Evolutionary conservation across 2,329 filamentous ascomycete species (phyloP), one percentile per base, ranked within the genome.

Genomic region (Exophiala lecanii-corni): DNA sequence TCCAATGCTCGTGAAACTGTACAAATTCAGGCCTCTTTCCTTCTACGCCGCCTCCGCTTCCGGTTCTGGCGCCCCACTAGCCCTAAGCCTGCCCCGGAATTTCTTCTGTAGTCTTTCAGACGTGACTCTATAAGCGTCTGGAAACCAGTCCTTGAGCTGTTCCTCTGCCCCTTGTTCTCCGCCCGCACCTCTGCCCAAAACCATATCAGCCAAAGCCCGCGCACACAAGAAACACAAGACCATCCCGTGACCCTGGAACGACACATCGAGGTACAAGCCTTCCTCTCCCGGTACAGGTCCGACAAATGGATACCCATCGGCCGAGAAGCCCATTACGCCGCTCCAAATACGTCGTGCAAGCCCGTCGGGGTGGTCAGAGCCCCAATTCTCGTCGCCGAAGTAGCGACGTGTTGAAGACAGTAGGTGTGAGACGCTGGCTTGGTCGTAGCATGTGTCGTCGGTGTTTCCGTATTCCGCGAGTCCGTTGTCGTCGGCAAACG

Each of bases 271-370:
- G 20, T 33, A 55, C 7, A 59, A 18, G 0, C 45, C 55, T 13
- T 64, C 51, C 31, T 69, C 59, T 0, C 59, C 66, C 2, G 50
- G 2, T 43, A 77, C 61, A 45, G 66, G 60, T 0, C 76, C 76
- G 1, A 79, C 70, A 33, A 76, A 66, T 0, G 76, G 76, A 32
- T 73, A 62, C 0, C 69, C 69, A 55, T 81, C 76, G 2, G 68
- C 62, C 5, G 68, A 74, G 49, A 71, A 76, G 1, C 74, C 75
- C 72, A 78, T 79, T 50, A 78, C 74, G 2, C 76, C 76, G 9
- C 70, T 71, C 74, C 75, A 79, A 28, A 72, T 65, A 28, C 54
- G 59, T 17, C 69, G 61, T 9, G 75, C 56, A 4, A 69, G 60
- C 3, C 71, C 69, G 41, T 73, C 70, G 10, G 51, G 37, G 30